Base-by-base conservation (phyloP, 2,329 filamentous ascomycete genomes). In the Pseudogymnoascus sp. region DNA sequence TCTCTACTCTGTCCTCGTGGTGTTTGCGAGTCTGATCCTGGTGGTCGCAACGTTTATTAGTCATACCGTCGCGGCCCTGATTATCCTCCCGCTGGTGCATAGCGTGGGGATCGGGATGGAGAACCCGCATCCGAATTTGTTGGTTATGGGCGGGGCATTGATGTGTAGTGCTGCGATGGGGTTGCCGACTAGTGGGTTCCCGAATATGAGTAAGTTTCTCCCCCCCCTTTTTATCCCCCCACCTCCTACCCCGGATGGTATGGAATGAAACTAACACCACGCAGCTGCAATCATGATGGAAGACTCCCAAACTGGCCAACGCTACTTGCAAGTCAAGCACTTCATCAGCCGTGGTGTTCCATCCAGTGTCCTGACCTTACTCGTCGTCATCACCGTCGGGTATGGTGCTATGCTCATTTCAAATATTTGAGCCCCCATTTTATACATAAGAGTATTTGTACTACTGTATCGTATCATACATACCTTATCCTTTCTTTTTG, bases 111-210 rank as follows among this genome's bases (percentile, higher is more conserved):
- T 84, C 63, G 81, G 79, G 58, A 96, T 99, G 91, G 83, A 87
- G 2, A 82, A 96, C 71, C 92, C 93, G 28, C 91, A 96, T 72
- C 93, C 94, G 7, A 97, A 97, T 74, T 76, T 99, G 63, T 77
- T 99, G 62, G 94, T 99, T 64, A 97, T 99, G 93, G 90, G 87
- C 0, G 87, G 89, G 60, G 93, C 96, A 9, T 77, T 99, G 65
- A 99, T 99, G 91, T 97, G 94, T 71, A 93, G 88, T 66, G 92
- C 92, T n/a, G 94, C 91, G 2, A 99, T 99, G 94, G 94, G 87
- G 11, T 75, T 99, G 74, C 94, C 94, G 2, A 99, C 94, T 0
- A 93, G 88, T 72, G 95, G 94, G 7, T 99, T 99, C 77, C 94
- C 94, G 1, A 99, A 99, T 68, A 99, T 99, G 94, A 99, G 92